Evolutionary conservation across 345 rosid genomes (phyloP).

Genomic region (sweet orange (Citrus sinensis)): DVS_A1.0 CM039166.1:10357001-10357500

Average conservation of each 20-base stretch:
- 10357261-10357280: background rate
- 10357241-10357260: slow-evolving; percentile 12
- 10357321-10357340: background rate
- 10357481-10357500: background rate
- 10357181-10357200: background rate
- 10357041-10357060: background rate
- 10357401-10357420: background rate
- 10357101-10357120: background rate
- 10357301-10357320: background rate
- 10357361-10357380: background rate
- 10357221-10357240: background rate
- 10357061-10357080: slow-evolving; percentile 1
- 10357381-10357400: background rate
- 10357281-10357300: slow-evolving; percentile 9
- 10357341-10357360: background rate
- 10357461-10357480: background rate
- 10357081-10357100: background rate
- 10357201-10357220: background rate
- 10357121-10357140: background rate
- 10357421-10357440: slow-evolving; percentile 1
- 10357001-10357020: background rate
- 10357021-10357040: background rate
- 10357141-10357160: background rate
- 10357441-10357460: background rate
- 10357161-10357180: background rate